Evolutionary conservation across 1,284 basidiomycete genomes (phyloP), one percentile per base, ranked within the genome.

Genomic region (Malassezia nana): DNA sequence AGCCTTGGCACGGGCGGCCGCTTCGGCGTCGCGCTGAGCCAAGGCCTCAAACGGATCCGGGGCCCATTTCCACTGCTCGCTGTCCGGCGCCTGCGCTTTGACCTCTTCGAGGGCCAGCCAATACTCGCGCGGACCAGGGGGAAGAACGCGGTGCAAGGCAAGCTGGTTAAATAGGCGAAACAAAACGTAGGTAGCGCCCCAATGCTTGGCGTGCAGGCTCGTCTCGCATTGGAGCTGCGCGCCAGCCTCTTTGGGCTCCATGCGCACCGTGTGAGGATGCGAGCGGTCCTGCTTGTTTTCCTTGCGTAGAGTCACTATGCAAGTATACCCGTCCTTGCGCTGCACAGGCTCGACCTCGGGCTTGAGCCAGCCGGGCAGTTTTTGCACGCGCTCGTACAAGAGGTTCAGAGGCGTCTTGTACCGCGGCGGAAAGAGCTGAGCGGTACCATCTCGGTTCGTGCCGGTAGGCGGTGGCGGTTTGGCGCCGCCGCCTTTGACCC

Each of bases 101-200:
- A 65, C 65, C 2, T 59, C 48, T 31, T 67, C 69, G 49, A 74
- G 66, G 55, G 59, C 50, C 24, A 55, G 20, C 73, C 73, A 74
- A 55, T 73, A 74, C 46, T 73, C 67, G 32, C 67, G 42, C 8
- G 72, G 72, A 3, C 72, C 72, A 9, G 72, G 59, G 3, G 73
- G 73, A 4, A 74, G 60, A 2, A 67, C 64, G 7, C 65, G 59
- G 22, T 69, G 52, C 40, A 74, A 54, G 18, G 64, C 60, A 9
- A 72, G 60, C 33, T 64, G 64, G 41, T 66, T 68, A 47, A 63
- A 73, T 35, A 73, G 58, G 32, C 73, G 62, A 28, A 72, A 74
- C 5, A 74, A 62, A 2, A 67, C 73, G 51, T 74, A 74, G 22
- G 72, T 74, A n/a, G 73, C 73, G 8, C 59, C 72, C 70, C 70